These are phyloP conservation scores for Puccinia coronata DNA, from an alignment of 1,284 basidiomycete genomes.

Conservation along the genomic window DNA sequence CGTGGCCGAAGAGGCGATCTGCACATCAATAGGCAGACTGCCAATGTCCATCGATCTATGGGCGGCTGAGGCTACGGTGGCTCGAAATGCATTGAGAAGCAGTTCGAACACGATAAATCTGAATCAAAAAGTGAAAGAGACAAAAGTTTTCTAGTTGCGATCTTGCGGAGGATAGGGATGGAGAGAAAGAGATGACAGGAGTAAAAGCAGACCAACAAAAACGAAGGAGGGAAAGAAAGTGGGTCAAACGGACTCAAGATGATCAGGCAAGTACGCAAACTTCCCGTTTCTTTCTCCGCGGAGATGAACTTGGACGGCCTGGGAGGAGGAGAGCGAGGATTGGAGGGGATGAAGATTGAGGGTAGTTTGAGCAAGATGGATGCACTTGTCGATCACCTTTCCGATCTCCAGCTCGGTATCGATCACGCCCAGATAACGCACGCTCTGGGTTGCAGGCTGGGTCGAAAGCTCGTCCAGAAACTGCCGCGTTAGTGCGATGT, in stretches of 20 bases:
- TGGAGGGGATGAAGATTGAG: neutral
- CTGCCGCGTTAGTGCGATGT: constrained; percentile 67
- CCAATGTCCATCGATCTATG: constrained; percentile 49
- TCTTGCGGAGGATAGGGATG: constrained; percentile 58
- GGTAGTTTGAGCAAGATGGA: constrained; percentile 16
- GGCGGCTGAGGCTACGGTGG: constrained; percentile 53
- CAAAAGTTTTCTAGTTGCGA: neutral
- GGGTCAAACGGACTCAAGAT: constrained; percentile 63
- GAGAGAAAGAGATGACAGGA: constrained; percentile 4
- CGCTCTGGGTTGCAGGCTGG: constrained; percentile 60
- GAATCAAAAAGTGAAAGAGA: neutral
- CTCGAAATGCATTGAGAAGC: constrained; percentile 69
- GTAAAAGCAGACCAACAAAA: constrained; percentile 16
- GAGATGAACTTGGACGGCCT: constrained; percentile 56
- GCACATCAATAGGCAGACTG: constrained; percentile 69
- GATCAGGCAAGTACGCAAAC: constrained; percentile 84
- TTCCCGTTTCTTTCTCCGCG: constrained; percentile 73
- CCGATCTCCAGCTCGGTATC: constrained; percentile 33
- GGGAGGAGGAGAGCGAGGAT: neutral
- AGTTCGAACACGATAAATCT: constrained; percentile 77
- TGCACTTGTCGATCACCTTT: constrained; percentile 8
- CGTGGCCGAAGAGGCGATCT: constrained; percentile 71
- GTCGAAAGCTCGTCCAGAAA: constrained; percentile 53
- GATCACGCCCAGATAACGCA: constrained; percentile 28
- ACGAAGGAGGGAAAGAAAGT: neutral